Percentiles rank a stretch among this genome's conserved stretches.
phyloP scores from a whole-genome alignment of 2,329 filamentous ascomycete species.

The Fusarium verrucosum region DNA sequence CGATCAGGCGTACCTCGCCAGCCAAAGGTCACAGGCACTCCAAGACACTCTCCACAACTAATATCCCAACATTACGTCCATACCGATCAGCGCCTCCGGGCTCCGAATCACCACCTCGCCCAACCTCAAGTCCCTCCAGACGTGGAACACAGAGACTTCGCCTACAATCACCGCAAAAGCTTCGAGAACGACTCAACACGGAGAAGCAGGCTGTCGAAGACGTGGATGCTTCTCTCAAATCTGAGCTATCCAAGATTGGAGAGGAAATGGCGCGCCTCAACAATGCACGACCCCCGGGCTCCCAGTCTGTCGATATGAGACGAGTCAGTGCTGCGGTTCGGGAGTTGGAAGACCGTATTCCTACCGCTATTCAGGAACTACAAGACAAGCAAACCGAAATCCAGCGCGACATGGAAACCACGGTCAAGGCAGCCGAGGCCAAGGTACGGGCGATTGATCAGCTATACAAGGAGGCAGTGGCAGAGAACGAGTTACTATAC shows the following conservation, averaged over 20 bases:
- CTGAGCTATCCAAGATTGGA: constrained; percentile 81
- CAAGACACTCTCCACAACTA: constrained; percentile 63
- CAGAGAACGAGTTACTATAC: constrained; percentile 93
- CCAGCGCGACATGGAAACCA: constrained; percentile 75
- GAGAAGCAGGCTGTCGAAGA: constrained; percentile 80
- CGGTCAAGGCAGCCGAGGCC: constrained; percentile 76
- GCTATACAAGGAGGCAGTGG: constrained; percentile 84
- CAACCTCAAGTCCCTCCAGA: constrained; percentile 45
- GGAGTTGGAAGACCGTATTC: constrained; percentile 73
- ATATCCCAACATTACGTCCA: constrained; percentile 64
- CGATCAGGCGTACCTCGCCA: constrained; percentile 36
- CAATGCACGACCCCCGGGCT: constrained; percentile 45
- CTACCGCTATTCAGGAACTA: constrained; percentile 66
- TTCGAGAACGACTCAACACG: constrained; percentile 84
- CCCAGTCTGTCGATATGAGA: constrained; percentile 54
- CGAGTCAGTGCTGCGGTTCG: constrained; percentile 67
- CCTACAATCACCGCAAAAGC: constrained; percentile 75
- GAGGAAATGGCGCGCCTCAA: constrained; percentile 76
- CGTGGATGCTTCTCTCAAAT: constrained; percentile 74
- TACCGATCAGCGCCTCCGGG: constrained; percentile 45
- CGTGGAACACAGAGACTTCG: constrained; percentile 64
- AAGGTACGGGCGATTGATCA: constrained; percentile 87
- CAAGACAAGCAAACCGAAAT: constrained; percentile 69
- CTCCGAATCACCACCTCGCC: constrained; percentile 38
- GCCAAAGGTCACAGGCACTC: constrained; percentile 51